These are phyloP conservation scores for Verticillium nubilum DNA, from an alignment of 2,329 filamentous ascomycete genomes.

Conservation along the genomic window DNA sequence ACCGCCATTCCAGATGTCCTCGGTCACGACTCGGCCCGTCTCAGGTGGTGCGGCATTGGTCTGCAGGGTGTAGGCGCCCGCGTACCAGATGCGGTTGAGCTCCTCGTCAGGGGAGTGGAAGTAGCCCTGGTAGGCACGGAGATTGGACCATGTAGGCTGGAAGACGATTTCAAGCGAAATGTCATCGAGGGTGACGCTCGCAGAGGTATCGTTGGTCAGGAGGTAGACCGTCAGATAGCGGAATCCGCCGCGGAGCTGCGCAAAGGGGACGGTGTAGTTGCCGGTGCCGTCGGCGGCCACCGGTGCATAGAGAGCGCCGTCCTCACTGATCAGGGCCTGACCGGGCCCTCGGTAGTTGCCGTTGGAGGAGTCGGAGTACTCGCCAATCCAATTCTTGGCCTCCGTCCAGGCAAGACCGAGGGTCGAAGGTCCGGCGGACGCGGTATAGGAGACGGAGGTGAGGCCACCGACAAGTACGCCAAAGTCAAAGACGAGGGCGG, in stretches of 20 bases:
- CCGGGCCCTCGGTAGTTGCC: slow-evolving; percentile 31
- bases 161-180: slow-evolving; percentile 28
- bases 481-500: slow-evolving; percentile 53
- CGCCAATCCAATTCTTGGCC: slow-evolving; percentile 39
- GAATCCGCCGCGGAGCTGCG: slow-evolving; percentile 44
- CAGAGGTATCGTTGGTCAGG: slow-evolving; percentile 7
- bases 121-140: slow-evolving; percentile 48
- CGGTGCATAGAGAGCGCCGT: slow-evolving; percentile 40
- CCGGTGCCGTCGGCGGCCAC: slow-evolving; percentile 25
- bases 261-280: slow-evolving; percentile 25
- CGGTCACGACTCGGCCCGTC: slow-evolving; percentile 13
- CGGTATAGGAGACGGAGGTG: slow-evolving; percentile 41
- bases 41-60: slow-evolving; percentile 20
- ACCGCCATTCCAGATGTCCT: slow-evolving; percentile 8
- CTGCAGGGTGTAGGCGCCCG: slow-evolving; percentile 40
- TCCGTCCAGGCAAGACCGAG: slow-evolving; percentile 43
- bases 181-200: slow-evolving; percentile 22
- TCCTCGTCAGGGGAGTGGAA: slow-evolving; percentile 42
- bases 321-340: slow-evolving; percentile 14
- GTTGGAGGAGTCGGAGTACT: slow-evolving; percentile 42
- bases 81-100: slow-evolving; percentile 49
- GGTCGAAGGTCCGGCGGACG: slow-evolving; percentile 18
- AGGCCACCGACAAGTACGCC: slow-evolving; percentile 53
- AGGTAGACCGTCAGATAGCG: slow-evolving; percentile 44
- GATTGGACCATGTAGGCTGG: slow-evolving; percentile 36